Evolutionary conservation across 768 basidiomycete genomes (phyloP), one percentile per base, ranked within the genome.

Genomic region (Xerocomus potaroensis): DNA sequence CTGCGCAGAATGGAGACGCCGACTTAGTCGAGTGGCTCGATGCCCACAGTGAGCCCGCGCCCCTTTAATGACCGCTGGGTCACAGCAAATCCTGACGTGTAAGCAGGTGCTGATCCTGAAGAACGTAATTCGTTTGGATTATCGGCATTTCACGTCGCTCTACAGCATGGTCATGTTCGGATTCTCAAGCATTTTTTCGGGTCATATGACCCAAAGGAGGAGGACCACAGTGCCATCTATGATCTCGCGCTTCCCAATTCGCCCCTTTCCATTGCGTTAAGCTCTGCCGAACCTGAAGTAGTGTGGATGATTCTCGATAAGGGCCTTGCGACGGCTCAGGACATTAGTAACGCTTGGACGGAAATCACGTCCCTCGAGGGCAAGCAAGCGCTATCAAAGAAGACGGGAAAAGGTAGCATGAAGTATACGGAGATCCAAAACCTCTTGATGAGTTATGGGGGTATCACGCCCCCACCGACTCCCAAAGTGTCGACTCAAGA

Each of bases 1-100:
- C 78, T 41, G 72, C 76, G 3, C 66, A 61, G 45, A 68, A 72
- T 45, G 82, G 80, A 9, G 75, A 88, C 64, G 54, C 65, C 7
- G 76, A 74, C 18, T 65, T 90, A 43, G 72, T 84, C 8, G 63
- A 77, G 54, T 89, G 86, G 85, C 75, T 90, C 11, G 77, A 83
- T 64, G 71, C 76, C 5, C 86, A 89, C 60, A 79, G 87, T 87
- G 56, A 55, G 80, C 65, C 41, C 65, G 45, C 32, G 38, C 53
- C 43, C 7, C 45, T 43, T 53, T 61, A 59, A 63, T 60, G 50
- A 40, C 56, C 54, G 53, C 26, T 54, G 46, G 38, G 41, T 48
- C 51, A 43, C 55, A 50, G 35, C 47, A 49, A 31, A 53, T 55
- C 50, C 49, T 54, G 40, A 50, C 48, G 54, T 36, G 53, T 43